phyloP scores from a whole-genome alignment of 2,329 filamentous ascomycete genomes.

The Penicillium vulpinum region DNA sequence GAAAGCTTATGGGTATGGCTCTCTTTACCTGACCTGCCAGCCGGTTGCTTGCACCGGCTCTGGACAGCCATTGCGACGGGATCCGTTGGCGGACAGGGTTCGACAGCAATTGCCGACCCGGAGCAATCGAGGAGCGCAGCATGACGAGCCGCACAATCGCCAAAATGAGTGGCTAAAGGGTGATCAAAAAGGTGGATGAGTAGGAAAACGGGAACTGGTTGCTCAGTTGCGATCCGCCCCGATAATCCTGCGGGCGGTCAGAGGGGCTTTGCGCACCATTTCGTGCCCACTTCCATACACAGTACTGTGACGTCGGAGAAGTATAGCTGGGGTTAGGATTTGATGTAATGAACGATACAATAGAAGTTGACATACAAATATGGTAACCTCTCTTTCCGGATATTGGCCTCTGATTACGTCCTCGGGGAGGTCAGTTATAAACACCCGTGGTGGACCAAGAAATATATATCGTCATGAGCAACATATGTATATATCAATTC shows the following conservation, averaged over 20 bases:
- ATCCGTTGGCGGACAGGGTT: constrained; percentile 39
- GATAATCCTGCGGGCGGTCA: constrained; percentile 36
- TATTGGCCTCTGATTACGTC: background rate
- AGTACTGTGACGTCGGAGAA: background rate
- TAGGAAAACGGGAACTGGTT: constrained; percentile 36
- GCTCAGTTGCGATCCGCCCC: constrained; percentile 42
- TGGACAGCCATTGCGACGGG: constrained; percentile 46
- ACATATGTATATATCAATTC: background rate
- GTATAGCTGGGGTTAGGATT: background rate
- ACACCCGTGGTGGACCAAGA: background rate
- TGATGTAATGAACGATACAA: background rate
- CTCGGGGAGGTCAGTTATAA: background rate
- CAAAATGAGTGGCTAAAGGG: constrained; percentile 27
- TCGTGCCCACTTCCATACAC: background rate
- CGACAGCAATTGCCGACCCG: constrained; percentile 47
- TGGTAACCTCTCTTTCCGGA: too few relatives aligned
- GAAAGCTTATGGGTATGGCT: constrained; percentile 15
- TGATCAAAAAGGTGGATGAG: constrained; percentile 28
- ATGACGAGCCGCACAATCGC: constrained; percentile 51
- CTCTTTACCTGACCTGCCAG: constrained; percentile 44
- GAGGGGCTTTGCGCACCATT: constrained; percentile 18
- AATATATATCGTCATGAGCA: background rate
- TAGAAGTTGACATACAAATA: background rate
- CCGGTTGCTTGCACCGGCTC: constrained; percentile 39
- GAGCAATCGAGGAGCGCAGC: constrained; percentile 56